phyloP scores from a whole-genome alignment of 2,329 filamentous ascomycete genomes.

The Colletotrichum euphorbiae region DNA sequence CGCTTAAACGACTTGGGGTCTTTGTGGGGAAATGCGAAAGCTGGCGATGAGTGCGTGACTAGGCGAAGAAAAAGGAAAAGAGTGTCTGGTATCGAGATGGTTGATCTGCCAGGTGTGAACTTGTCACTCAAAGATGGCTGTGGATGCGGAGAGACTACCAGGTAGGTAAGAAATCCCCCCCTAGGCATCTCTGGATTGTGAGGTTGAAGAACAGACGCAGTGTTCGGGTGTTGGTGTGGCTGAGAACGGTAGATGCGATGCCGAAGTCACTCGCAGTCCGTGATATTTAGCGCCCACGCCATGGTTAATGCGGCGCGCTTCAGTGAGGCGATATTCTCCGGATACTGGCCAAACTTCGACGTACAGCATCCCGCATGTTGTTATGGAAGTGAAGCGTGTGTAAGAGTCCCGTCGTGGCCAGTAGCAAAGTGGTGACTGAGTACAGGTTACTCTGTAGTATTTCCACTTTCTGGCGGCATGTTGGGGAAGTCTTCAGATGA shows the following conservation, averaged over 20 bases:
- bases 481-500: conserved; percentile 24
- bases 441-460: neutral
- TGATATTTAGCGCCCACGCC: neutral
- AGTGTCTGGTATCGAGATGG: conserved; percentile 15
- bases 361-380: too few relatives aligned
- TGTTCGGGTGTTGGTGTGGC: conserved; percentile 6
- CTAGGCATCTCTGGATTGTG: conserved; percentile 5
- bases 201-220: neutral
- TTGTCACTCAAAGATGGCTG: conserved; percentile 31
- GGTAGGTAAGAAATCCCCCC: neutral
- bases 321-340: neutral
- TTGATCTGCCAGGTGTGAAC: conserved; percentile 1
- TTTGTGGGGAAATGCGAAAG: neutral
- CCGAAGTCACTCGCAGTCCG: neutral
- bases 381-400: too few relatives aligned
- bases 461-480: neutral
- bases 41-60: neutral
- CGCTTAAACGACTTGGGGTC: neutral
- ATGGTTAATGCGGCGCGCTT: neutral
- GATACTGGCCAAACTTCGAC: too few relatives aligned
- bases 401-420: neutral
- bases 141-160: conserved; percentile 53
- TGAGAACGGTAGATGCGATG: neutral
- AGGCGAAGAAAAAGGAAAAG: conserved; percentile 3
- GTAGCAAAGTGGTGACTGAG: neutral